Evolutionary conservation across 768 basidiomycete species (phyloP).

Genomic region (Phylloporus arenicola): DNA sequence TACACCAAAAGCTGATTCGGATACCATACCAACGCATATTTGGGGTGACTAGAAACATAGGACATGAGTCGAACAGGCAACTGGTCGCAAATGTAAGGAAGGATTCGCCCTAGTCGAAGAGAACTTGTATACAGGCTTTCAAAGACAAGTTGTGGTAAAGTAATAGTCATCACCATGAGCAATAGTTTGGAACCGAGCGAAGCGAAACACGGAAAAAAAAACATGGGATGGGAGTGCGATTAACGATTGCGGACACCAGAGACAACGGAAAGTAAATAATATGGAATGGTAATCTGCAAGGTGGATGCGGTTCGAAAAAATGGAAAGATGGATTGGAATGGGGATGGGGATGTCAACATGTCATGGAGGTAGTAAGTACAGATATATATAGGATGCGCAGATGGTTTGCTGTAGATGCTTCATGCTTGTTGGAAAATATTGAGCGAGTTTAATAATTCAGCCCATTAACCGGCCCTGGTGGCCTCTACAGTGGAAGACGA

Average conservation of each 20-base stretch:
- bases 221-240: constrained; percentile 24
- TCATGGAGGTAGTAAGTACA: constrained; percentile 34
- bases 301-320: constrained; percentile 26
- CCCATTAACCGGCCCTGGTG: constrained; percentile 37
- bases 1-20: constrained; percentile 19
- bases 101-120: not conserved
- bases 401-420: constrained; percentile 37
- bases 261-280: constrained; percentile 25
- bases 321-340: constrained; percentile 20
- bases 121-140: constrained; percentile 18
- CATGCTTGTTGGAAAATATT: constrained; percentile 36
- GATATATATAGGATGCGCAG: constrained; percentile 38
- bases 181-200: constrained; percentile 23
- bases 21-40: constrained; percentile 19
- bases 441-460: constrained; percentile 35
- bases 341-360: constrained; percentile 31
- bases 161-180: constrained; percentile 28
- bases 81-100: not conserved
- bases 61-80: constrained; percentile 1
- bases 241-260: constrained; percentile 24
- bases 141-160: constrained; percentile 21
- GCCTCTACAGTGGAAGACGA: constrained; percentile 36
- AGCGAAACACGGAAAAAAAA: constrained; percentile 12
- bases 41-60: constrained; percentile 10
- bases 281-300: constrained; percentile 25